Evolutionary conservation across 306 rosid species (phyloP).

Genomic region (Dicorynia guianensis): DNA sequence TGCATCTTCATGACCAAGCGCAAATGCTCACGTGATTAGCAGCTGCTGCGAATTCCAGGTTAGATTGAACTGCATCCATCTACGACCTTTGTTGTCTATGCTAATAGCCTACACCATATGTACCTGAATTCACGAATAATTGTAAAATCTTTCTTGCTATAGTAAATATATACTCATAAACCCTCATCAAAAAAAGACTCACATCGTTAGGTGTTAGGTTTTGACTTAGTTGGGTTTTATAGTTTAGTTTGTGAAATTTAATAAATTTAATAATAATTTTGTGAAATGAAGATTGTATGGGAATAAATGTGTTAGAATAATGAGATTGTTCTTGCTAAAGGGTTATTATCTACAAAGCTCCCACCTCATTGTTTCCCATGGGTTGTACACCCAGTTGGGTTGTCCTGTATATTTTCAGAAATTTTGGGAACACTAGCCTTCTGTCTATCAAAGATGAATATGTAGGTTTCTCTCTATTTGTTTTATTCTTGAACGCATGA

Average conservation of each 20-base stretch:
- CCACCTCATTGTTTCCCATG: constrained; percentile 10
- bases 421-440: constrained; percentile 1
- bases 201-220: too few species aligned
- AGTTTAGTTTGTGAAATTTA: too few species aligned
- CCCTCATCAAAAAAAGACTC: too few species aligned
- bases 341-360: constrained; percentile 20
- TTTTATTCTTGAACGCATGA: constrained; percentile 8
- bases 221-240: too few species aligned
- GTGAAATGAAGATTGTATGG: too few species aligned
- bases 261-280: too few species aligned
- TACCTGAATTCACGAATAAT: constrained; percentile 43
- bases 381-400: constrained; percentile 39
- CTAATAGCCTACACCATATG: constrained; percentile 37
- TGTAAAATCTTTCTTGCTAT: constrained; percentile 45
- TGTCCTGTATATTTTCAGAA: constrained; percentile 33
- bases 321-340: constrained; percentile 21
- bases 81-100: constrained; percentile 40
- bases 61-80: constrained; percentile 45
- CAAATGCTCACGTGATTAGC: constrained; percentile 41
- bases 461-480: constrained; percentile 21
- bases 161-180: too few species aligned
- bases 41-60: constrained; percentile 40
- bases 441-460: constrained; percentile 9
- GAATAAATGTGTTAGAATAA: too few species aligned
- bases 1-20: constrained; percentile 46